These are phyloP conservation scores for Pilobolus umbonatus DNA, from an alignment of 192 early-diverging fungal genomes.

Conservation along the genomic window DNA sequence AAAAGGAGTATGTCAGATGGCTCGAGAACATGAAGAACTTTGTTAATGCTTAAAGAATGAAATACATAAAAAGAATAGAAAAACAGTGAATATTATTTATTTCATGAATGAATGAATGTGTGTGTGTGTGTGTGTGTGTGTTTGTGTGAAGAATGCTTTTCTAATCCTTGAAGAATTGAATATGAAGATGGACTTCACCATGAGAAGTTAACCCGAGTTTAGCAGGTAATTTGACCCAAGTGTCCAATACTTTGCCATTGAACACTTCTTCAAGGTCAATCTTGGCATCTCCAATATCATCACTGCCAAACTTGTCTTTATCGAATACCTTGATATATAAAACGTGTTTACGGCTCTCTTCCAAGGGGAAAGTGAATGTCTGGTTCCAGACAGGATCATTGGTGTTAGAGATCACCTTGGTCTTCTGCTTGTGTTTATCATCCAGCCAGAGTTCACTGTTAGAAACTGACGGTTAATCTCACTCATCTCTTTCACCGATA, in stretches of 20 bases:
- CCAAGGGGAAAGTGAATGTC: slow-evolving; percentile 27
- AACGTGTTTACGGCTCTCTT: slow-evolving; percentile 4
- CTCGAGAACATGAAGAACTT: slow-evolving; percentile 75
- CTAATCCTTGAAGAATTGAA: no score
- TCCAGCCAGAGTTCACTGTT: slow-evolving; percentile 24
- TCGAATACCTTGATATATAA: slow-evolving; percentile 24
- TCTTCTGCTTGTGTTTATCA: slow-evolving; percentile 28
- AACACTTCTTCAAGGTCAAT: slow-evolving; percentile 10
- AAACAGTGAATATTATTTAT: no score
- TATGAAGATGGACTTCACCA: slow-evolving; percentile 18
- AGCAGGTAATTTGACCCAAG: slow-evolving; percentile 22
- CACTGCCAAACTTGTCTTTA: slow-evolving; percentile 16
- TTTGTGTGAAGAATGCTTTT: no score
- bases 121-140: no score
- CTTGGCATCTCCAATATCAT: slow-evolving; percentile 19
- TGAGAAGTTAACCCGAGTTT: slow-evolving; percentile 13
- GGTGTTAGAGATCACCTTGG: slow-evolving; percentile 5
- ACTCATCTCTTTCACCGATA: background rate
- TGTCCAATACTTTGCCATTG: slow-evolving; percentile 7
- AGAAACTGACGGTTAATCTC: slow-evolving; percentile 7
- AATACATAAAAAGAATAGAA: no score
- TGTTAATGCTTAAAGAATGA: slow-evolving; percentile 49
- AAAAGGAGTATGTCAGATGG: slow-evolving; percentile 89
- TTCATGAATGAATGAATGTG: no score
- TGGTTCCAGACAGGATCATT: slow-evolving; percentile 29